Base-by-base conservation (phyloP, 768 basidiomycete genomes). In the Inosperma sp. region DNA sequence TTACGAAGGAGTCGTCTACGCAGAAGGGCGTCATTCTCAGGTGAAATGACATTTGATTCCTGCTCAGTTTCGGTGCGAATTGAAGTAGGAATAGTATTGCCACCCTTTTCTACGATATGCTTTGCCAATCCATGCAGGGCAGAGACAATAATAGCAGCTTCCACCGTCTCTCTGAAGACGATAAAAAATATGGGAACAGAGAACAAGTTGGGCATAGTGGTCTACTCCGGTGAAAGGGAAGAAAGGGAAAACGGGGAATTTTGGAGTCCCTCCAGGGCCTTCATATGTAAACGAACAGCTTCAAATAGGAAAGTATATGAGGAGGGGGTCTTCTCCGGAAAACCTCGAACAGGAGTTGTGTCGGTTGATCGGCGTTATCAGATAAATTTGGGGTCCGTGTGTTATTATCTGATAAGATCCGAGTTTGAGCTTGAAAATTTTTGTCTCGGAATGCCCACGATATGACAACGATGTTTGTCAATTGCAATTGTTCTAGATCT, bases 111-210 rank as follows among this genome's bases (percentile, higher is more conserved):
- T 5, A 88, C 77, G 56, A 93, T 81, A 57, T 94, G 92, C 61
- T 95, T 83, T n/a, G 90, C 88, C 54, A 97, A 83, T 56, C 88
- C 83, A 46, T 95, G 84, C 41, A 98, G 80, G 51, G 95, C 91
- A 5, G 91, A 88, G 65, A 96, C 71, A 76, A 98, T 91, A 72
- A 97, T 87, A 35, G 82, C 83, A 4, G 92, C 88, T 74, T 96
- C 93, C 56, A 96, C 78, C 4, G 91, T 88, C 78, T 96, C 93
- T 64, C 93, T 82, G 68, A 95, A 93, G 71, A 94, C 83, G 71
- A 96, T 93, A 79, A 97, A 93, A 76, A 93, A 96, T 59, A 97
- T 92, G 62, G 92, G 83, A 49, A 94, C 79, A 51, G 88, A 89
- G 71, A 96, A 96, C 49, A 93, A 71, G 62, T 82, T 79, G n/a